Base-by-base conservation (phyloP, 2,329 filamentous ascomycete genomes). In the Penicillium fuscoglaucum region DNA sequence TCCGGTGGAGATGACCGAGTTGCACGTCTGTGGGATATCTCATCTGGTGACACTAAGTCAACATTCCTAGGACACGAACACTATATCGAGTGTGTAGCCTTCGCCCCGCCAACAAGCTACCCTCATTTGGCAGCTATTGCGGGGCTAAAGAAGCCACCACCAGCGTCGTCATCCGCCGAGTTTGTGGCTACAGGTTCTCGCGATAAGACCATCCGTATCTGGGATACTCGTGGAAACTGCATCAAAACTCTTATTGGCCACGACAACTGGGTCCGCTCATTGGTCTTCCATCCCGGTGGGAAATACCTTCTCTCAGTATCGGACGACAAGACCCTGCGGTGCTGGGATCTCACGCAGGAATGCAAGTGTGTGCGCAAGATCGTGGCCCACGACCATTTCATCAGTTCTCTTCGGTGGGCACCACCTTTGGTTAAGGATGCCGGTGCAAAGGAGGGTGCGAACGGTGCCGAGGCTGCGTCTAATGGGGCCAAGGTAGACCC, bases 311-410 rank as follows among this genome's bases (percentile, higher is more conserved):
- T 98, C 6, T 93, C 89, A 7, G 90, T 90, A 21, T 85, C 89
- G 17, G 93, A 98, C 72, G 93, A 98, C 78, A 96, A 95, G 79
- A 93, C 91, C 5, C 82, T 98, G 59, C 84, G 93, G 55, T 97
- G 93, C 79, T 98, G 93, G 93, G 93, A 98, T 78, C 79, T 98
- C 28, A 84, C 84, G 28, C 93, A 98, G 72, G 92, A 96, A 73
- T 91, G 90, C 43, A 93, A 92, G 70, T 93, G 91, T 68, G 91
- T 96, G 65, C 93, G 93, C 75, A 87, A 86, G 0, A 79, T 98
- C 17, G 82, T 83, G 39, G 87, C 87, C 0, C 92, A 96, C 71
- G 87, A 84, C 5, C 91, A 92, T 71, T 97, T 98, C 69, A 85
- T 97, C 50, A 92, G 86, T 60, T 93, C 90, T 70, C 81, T 97